phyloP scores from a whole-genome alignment of 2,329 filamentous ascomycete species.

The Stromatinia cepivora region DNA sequence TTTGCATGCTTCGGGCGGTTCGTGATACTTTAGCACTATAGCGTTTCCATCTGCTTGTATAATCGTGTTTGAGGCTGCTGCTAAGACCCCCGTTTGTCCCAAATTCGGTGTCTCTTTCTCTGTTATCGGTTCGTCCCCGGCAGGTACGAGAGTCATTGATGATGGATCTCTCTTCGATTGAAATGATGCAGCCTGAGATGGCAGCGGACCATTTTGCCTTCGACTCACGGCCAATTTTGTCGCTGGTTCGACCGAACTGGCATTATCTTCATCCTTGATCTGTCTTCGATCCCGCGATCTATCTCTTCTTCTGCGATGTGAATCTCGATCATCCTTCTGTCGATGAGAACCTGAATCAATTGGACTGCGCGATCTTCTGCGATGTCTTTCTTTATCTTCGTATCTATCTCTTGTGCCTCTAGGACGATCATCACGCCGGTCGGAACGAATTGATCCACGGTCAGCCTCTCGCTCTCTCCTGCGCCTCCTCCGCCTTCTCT shows the following conservation, averaged over 20 bases:
- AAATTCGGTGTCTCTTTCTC: slow-evolving; percentile 90
- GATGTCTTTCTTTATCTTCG: slow-evolving; percentile 33
- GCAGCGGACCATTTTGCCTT: slow-evolving; percentile 51
- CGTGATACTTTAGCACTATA: slow-evolving; percentile 91
- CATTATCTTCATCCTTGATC: slow-evolving; percentile 26
- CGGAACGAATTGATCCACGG: slow-evolving; percentile 18
- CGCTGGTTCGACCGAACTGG: neutral
- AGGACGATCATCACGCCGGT: slow-evolving; percentile 17
- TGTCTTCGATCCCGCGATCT: slow-evolving; percentile 33
- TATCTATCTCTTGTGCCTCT: slow-evolving; percentile 28
- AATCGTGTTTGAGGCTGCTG: slow-evolving; percentile 79
- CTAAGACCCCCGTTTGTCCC: slow-evolving; percentile 74
- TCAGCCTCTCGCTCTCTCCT: slow-evolving; percentile 30
- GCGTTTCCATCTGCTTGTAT: slow-evolving; percentile 71
- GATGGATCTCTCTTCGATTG: slow-evolving; percentile 51
- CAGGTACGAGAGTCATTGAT: slow-evolving; percentile 31
- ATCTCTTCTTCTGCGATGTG: slow-evolving; percentile 34
- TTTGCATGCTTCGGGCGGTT: slow-evolving; percentile 89
- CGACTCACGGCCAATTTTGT: slow-evolving; percentile 27
- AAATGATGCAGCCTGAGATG: slow-evolving; percentile 61
- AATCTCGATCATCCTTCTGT: slow-evolving; percentile 32
- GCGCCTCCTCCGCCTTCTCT: slow-evolving; percentile 34
- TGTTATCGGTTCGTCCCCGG: slow-evolving; percentile 48
- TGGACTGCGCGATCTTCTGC: slow-evolving; percentile 39
- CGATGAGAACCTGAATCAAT: slow-evolving; percentile 26